phyloP scores from a whole-genome alignment of 768 basidiomycete genomes.

The Suillus occidentalis region DNA sequence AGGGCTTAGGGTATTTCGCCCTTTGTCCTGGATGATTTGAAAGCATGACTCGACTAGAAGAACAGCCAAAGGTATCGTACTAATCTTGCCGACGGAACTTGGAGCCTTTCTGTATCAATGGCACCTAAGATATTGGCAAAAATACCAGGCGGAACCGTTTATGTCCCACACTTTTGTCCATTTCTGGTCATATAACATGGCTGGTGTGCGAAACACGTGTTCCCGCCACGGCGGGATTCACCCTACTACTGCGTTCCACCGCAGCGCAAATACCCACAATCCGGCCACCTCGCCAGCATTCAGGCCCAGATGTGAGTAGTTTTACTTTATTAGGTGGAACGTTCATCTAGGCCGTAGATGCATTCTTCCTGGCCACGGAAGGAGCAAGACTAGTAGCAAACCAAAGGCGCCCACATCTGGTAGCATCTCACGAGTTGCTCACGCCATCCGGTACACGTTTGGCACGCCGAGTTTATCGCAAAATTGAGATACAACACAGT shows the following conservation, averaged over 20 bases:
- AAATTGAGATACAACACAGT: background rate
- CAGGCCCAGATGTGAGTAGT: background rate
- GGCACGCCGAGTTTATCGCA: background rate
- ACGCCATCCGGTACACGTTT: too few species aligned
- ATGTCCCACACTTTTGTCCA: constrained; percentile 9
- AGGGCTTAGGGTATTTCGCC: constrained; percentile 28
- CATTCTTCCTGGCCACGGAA: background rate
- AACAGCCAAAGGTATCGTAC: constrained; percentile 5
- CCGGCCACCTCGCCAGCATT: background rate
- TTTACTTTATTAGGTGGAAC: background rate
- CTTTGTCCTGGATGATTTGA: constrained; percentile 5
- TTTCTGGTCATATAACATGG: background rate
- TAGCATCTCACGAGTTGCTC: background rate
- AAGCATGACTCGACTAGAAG: constrained; percentile 9
- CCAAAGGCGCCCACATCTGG: background rate
- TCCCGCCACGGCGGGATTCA: constrained; percentile 11
- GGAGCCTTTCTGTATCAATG: background rate
- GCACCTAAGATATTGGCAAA: background rate
- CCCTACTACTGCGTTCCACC: constrained; percentile 5
- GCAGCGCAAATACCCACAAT: background rate
- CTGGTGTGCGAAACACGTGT: constrained; percentile 5
- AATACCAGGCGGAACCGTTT: constrained; percentile 8
- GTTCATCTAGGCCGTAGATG: background rate
- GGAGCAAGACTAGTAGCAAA: background rate
- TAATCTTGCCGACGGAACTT: background rate